phyloP scores from a whole-genome alignment of 371 early-diverging fungal species.

The Mucor ambiguus region DNA sequence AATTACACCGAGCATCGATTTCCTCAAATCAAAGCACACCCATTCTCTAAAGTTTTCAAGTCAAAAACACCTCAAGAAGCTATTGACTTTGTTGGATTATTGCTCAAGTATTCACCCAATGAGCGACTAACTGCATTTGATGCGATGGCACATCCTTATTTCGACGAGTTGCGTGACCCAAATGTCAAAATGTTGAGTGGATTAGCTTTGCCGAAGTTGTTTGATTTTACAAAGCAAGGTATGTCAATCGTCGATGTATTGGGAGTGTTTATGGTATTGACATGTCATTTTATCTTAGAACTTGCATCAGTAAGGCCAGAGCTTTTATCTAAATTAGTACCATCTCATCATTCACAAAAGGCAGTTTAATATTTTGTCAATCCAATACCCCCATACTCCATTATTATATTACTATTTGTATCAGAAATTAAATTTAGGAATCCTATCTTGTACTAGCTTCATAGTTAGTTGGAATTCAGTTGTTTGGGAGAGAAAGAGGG shows the following conservation, averaged over 20 bases:
- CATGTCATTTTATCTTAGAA: conserved; percentile 24
- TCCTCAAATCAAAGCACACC: conserved; percentile 95
- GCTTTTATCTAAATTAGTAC: conserved; percentile 59
- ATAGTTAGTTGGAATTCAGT: not conserved
- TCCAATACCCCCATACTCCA: not conserved
- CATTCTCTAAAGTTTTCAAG: conserved; percentile 76
- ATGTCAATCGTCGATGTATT: conserved; percentile 5
- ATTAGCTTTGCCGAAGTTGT: conserved; percentile 79
- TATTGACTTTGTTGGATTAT: conserved; percentile 78
- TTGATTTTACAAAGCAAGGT: conserved; percentile 84
- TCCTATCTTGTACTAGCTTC: not conserved
- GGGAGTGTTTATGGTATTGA: not conserved
- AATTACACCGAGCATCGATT: conserved; percentile 98
- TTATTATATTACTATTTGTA: conserved; percentile 2
- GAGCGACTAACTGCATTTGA: conserved; percentile 86
- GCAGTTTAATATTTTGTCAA: not conserved
- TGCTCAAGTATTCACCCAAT: conserved; percentile 94
- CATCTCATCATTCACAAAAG: conserved; percentile 21
- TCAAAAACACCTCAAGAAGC: conserved; percentile 76
- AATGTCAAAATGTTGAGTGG: conserved; percentile 75
- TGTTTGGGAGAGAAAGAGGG: not conserved
- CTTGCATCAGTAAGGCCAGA: conserved; percentile 49
- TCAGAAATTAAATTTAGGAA: conserved; percentile 4
- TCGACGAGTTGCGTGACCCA: conserved; percentile 88
- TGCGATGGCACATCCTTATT: conserved; percentile 92